Base-by-base conservation (phyloP, 2,329 filamentous ascomycete species). In the Colletotrichum eremochloae region DNA sequence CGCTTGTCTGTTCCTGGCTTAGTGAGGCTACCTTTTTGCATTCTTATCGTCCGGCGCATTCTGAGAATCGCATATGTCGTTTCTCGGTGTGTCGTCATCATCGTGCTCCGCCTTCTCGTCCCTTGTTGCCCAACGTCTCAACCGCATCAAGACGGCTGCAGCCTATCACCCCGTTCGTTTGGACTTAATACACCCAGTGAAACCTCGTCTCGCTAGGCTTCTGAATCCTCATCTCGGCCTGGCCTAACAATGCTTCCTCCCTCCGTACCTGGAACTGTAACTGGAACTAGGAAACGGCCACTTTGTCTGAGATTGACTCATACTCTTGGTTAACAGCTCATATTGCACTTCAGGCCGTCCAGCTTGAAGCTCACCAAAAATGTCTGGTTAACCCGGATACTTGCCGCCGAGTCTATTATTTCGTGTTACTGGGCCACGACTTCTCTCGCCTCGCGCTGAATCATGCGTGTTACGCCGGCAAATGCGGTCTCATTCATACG, bases 31-130 rank as follows among this genome's bases (percentile, higher is more conserved):
- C 50, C 33, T 64, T 18, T 18, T 33, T 20, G 33, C 61, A 52
- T 14, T 38, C 44, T 12, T 31, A 14, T 24, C 56, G 31, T 38
- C 9, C 44, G 40, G 56, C 56, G 38, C 36, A n/a, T 50, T 38
- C 44, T 31, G 11, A 42, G 61, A 46, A 29, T 46, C 33, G 38
- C 60, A 64, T 53, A 14, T 31, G 14, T 29, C 15, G 36, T 44
- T 57, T 29, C 63, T 65, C 61, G 67, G 67, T 69, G 61, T 58
- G 5, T 58, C 36, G 48, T 24, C 24, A 20, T 44, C 42, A 20
- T 36, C 31, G 14, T 24, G 55, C 36, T 40, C 36, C 33, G 20
- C 33, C 31, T 44, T 29, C 14, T 33, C 24, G 24, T 44, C 56
- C 38, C n/a, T 38, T 20, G n/a, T 40, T 24, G 12, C n/a, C n/a